phyloP scores from a whole-genome alignment of 2,329 filamentous ascomycete genomes.

The Fusarium beomiforme region DNA sequence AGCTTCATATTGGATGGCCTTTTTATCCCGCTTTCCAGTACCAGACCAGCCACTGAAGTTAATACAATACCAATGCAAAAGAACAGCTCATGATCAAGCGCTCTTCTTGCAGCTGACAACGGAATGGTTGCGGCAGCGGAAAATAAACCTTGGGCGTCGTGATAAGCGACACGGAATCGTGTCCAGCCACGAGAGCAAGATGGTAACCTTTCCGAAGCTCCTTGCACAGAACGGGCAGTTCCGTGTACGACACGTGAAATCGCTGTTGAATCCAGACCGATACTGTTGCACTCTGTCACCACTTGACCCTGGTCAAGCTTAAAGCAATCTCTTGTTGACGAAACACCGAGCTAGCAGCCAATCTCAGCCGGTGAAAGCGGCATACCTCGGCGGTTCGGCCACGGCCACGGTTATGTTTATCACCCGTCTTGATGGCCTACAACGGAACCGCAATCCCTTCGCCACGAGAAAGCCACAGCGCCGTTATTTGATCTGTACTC shows the following conservation, averaged over 20 bases:
- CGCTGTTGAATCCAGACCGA: neutral
- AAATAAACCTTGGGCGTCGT: conserved; percentile 1
- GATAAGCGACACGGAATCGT: conserved; percentile 4
- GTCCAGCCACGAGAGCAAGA: conserved; percentile 12
- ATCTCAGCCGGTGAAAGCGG: conserved; percentile 12
- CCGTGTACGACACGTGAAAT: conserved; percentile 25
- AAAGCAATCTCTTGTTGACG: conserved; percentile 22
- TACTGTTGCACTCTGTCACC: neutral
- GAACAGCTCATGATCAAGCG: neutral
- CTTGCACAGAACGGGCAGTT: conserved; percentile 21
- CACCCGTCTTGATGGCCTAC: conserved; percentile 24
- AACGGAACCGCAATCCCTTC: conserved; percentile 24
- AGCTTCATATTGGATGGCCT: conserved; percentile 32
- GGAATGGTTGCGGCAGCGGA: neutral
- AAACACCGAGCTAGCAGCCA: conserved; percentile 10
- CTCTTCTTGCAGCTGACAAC: neutral
- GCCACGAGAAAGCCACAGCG: conserved; percentile 9
- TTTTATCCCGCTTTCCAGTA: conserved; percentile 18
- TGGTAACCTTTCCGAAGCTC: conserved; percentile 19
- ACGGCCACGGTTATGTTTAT: conserved; percentile 22
- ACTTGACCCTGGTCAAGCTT: conserved; percentile 13
- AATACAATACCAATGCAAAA: neutral
- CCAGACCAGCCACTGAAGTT: conserved; percentile 22
- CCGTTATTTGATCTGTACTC: neutral
- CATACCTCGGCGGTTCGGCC: neutral